Evolutionary conservation across 1,284 basidiomycete species (phyloP), one percentile per base, ranked within the genome.

Genomic region (Ceratobasidium sp.): DNA sequence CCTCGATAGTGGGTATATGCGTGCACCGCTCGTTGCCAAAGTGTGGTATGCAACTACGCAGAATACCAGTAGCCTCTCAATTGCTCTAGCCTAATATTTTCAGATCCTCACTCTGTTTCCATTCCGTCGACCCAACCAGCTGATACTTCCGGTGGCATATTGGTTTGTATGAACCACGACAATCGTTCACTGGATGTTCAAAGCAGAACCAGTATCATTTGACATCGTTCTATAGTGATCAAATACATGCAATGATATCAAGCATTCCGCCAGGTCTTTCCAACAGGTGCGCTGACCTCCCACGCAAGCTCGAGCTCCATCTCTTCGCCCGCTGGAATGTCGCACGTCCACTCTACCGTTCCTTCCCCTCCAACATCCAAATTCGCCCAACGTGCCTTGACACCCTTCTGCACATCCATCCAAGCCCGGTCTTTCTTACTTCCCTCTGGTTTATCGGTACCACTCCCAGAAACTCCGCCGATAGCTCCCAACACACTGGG

Each of bases 301-400:
- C 79, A 80, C 17, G 61, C 65, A 17, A 80, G 76, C 32, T 69
- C 76, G n/a, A 80, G 40, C 46, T 80, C 79, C 11, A 77, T 52
- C 17, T 64, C 75, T 44, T 76, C 66, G 29, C 76, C 75, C 3
- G 78, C 57, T 32, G 57, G 65, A 40, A 80, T 66, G 25, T 64
- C 57, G 57, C 78, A 77, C 9, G 74, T 64, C 80, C 80, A 81
- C 62, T 81, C 80, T 13, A 81, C 59, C 52, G 78, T 52, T n/a
- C 80, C 80, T 32, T 79, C 76, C 8, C 73, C 73, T 11, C 49
- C 78, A 54, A 67, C 76, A 64, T 73, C 61, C 76, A 56, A 32
- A 25, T 56, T 43, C 22, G 76, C 73, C 77, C 77, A 77, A 9
- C 68, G 78, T n/a, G 61, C 77, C 8, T 62, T 49, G 5, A 77